These are phyloP conservation scores for Xylaria multiplex DNA, from an alignment of 2,329 filamentous ascomycete species.

Conservation along the genomic window DNA sequence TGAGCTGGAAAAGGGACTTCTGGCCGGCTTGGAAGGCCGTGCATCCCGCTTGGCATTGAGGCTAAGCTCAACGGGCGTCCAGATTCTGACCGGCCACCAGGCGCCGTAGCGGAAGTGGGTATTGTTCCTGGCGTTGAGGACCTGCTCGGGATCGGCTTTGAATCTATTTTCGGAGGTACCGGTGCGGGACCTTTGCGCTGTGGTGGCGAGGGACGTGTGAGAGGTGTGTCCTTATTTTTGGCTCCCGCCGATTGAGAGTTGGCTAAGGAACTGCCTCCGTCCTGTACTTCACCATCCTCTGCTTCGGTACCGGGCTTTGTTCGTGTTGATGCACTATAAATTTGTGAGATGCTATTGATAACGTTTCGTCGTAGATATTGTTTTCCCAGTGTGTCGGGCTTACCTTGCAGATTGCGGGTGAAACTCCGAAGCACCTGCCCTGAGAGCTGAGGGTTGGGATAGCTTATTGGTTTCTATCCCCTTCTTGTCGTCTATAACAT, in stretches of 20 bases:
- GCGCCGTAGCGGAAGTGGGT: constrained; percentile 36
- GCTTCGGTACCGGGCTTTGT: constrained; percentile 59
- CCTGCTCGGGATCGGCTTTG: constrained; percentile 38
- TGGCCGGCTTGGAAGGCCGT: constrained; percentile 65
- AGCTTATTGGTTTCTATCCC: constrained; percentile 49
- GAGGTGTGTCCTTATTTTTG: constrained; percentile 38
- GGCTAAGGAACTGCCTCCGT: constrained; percentile 55
- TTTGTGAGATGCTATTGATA: constrained; percentile 33
- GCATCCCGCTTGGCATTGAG: constrained; percentile 44
- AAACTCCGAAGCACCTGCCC: constrained; percentile 71
- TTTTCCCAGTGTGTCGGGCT: constrained; percentile 16
- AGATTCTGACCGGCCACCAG: constrained; percentile 47
- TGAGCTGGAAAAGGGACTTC: constrained; percentile 65
- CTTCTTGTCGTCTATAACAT: constrained; percentile 52
- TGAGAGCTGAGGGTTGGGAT: constrained; percentile 60
- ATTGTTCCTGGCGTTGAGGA: constrained; percentile 43
- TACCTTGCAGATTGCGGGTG: constrained; percentile 62
- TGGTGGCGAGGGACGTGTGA: constrained; percentile 33
- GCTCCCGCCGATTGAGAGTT: constrained; percentile 30
- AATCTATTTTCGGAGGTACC: constrained; percentile 42
- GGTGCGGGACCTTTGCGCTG: constrained; percentile 36
- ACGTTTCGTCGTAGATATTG: background rate
- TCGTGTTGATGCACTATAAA: constrained; percentile 43
- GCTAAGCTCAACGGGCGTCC: constrained; percentile 47
- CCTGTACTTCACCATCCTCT: constrained; percentile 79